Base-by-base conservation (phyloP, 768 basidiomycete genomes). In the Macrolepiota fuliginosa region DNA sequence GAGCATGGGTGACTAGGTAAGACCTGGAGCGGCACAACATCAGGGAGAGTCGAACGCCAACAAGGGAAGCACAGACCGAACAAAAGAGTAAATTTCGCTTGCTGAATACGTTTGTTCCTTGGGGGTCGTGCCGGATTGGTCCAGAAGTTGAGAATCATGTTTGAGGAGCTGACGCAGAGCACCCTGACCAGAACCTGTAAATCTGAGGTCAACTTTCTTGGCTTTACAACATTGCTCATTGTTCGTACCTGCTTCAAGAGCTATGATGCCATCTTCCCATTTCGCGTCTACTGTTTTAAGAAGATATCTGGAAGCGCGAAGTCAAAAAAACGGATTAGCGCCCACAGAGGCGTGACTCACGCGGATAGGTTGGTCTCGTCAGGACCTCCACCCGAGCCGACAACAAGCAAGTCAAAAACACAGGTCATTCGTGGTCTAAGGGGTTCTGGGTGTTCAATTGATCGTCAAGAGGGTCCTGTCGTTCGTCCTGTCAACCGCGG, bases 321-420 rank as follows among this genome's bases (percentile, higher is more conserved):
- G 7, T 17, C 6, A n/a, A 45, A 62, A 56, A 62, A 65, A 63
- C 52, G 22, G 65, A 62, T 36, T 49, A 57, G 64, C 54, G 40
- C 40, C 50, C 53, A 22, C 45, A 55, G 54, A 54, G 39, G 57
- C 22, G 27, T 13, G 49, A 81, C 88, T 66, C 71, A 94, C 94
- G 86, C 89, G 27, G 91, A 92, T 64, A 97, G 74, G 76, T 98
- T 92, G 24, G 88, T 89, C 74, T 98, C 96, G 67, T 89, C 83
- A 7, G 93, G 94, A 53, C 96, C 96, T 49, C 96, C 96, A 60
- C 94, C 93, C 66, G 86, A 84, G 52, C 79, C 96, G 39, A 94
- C 85, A 66, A 90, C 89, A 62, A 93, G 76, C 65, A 94, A 68
- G 71, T 92, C 87, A 71, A 94, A 93, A 67, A 77, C 73, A 29